phyloP scores from a whole-genome alignment of 768 basidiomycete genomes.

The Pulveroboletus frians region DNA sequence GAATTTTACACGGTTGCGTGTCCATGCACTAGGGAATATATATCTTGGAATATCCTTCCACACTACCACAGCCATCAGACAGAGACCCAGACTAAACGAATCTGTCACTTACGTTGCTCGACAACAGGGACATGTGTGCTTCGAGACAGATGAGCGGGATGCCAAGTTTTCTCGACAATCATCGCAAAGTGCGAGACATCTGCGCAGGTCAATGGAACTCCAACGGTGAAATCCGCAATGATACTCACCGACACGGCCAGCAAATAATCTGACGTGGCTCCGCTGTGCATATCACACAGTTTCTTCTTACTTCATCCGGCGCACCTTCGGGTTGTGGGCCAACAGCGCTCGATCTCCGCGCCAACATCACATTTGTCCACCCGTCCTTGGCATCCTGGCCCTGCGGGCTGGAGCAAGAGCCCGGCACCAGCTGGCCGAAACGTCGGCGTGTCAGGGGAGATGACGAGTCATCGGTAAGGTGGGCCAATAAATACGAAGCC shows the following conservation, averaged over 20 bases:
- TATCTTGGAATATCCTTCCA: constrained; percentile 34
- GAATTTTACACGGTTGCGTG: background rate
- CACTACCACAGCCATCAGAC: constrained; percentile 17
- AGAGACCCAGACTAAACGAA: background rate
- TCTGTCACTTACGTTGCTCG: constrained; percentile 37
- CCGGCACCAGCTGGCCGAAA: constrained; percentile 37
- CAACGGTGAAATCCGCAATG: background rate
- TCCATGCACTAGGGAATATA: constrained; percentile 26
- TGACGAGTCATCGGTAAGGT: constrained; percentile 40
- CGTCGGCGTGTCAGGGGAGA: constrained; percentile 47
- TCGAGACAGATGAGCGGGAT: constrained; percentile 43
- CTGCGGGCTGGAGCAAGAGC: constrained; percentile 7
- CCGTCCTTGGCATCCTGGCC: constrained; percentile 17
- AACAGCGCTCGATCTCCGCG: constrained; percentile 17
- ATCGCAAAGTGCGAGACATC: constrained; percentile 49
- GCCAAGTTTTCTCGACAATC: constrained; percentile 52
- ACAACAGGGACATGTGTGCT: constrained; percentile 50
- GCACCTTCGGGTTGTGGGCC: constrained; percentile 23
- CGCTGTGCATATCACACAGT: constrained; percentile 70
- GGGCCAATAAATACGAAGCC: constrained; percentile 49
- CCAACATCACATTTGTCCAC: constrained; percentile 29
- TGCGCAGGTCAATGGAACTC: constrained; percentile 14
- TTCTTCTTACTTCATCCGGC: constrained; percentile 27
- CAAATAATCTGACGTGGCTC: constrained; percentile 69
- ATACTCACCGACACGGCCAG: constrained; percentile 77